Evolutionary conservation across 2,329 filamentous ascomycete genomes (phyloP).

Genomic region (Ramularia endophylla): DNA sequence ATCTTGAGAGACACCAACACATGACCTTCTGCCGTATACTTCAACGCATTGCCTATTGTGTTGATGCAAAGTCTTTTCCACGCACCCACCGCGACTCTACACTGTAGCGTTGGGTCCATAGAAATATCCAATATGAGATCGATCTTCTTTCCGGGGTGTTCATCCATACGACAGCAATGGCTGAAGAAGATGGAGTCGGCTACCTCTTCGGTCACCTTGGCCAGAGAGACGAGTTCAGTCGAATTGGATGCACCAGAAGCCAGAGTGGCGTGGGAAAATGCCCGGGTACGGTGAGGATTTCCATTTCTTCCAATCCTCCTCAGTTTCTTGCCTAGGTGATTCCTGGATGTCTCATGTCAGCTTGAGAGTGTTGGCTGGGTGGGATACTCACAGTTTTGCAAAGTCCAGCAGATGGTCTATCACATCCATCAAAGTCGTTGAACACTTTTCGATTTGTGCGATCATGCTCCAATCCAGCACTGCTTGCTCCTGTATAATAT

Average conservation of each 20-base stretch:
- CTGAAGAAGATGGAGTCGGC: slow-evolving; percentile 7
- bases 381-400: slow-evolving; percentile 30
- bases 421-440: slow-evolving; percentile 43
- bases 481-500: slow-evolving; percentile 31
- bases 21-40: slow-evolving; percentile 40
- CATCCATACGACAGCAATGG: slow-evolving; percentile 3
- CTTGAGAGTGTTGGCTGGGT: too few relatives aligned
- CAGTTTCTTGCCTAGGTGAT: slow-evolving; percentile 20
- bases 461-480: slow-evolving; percentile 27
- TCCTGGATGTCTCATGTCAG: slow-evolving; percentile 8
- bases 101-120: slow-evolving; percentile 34
- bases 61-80: slow-evolving; percentile 44
- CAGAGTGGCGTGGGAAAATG: neutral
- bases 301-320: neutral
- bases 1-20: slow-evolving; percentile 32
- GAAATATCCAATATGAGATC: slow-evolving; percentile 42
- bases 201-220: slow-evolving; percentile 7
- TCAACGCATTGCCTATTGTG: slow-evolving; percentile 44
- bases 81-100: slow-evolving; percentile 39
- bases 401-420: slow-evolving; percentile 39
- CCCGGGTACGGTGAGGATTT: too few relatives aligned
- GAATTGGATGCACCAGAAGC: neutral
- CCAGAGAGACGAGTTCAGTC: slow-evolving; percentile 4
- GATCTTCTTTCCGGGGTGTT: slow-evolving; percentile 30
- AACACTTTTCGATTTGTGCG: slow-evolving; percentile 45